Conservation (phyloP, 108 stramenopile genomes). For the Skeletonema tropicum region DNA sequence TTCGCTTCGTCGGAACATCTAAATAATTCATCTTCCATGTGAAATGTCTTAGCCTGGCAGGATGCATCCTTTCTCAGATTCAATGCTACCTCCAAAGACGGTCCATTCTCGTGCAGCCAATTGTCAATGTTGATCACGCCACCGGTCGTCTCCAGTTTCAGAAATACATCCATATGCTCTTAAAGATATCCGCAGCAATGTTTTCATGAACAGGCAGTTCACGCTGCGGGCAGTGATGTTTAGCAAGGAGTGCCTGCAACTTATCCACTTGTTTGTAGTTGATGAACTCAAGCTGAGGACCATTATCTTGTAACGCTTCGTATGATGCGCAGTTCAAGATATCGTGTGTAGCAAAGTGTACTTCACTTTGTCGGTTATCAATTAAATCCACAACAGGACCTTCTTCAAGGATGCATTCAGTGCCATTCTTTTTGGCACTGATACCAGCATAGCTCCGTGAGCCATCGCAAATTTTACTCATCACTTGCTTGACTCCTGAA, state of each 20-base stretch:
- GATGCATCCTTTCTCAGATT: background rate
- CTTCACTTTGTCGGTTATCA: background rate
- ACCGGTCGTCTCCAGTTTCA: background rate
- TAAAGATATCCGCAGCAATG: background rate
- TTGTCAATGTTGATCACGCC: background rate
- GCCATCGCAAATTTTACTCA: background rate
- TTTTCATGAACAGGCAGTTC: background rate
- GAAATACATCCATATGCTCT: background rate
- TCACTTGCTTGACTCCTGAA: background rate
- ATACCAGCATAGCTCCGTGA: background rate
- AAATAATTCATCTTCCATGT: too few species aligned
- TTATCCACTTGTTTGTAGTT: too few species aligned
- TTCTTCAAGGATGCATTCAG: background rate
- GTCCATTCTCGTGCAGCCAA: background rate
- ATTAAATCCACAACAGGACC: background rate
- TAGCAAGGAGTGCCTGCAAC: background rate
- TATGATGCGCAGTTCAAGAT: background rate
- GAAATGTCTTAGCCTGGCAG: too few species aligned
- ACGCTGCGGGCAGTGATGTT: background rate
- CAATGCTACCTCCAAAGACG: background rate
- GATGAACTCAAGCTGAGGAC: too few species aligned
- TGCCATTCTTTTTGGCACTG: too few species aligned
- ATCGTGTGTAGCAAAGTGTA: background rate
- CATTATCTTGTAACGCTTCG: too few species aligned
- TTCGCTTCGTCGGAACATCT: background rate